phyloP scores from a whole-genome alignment of 805 yeast genomes.

The Vanderwaltozyma polyspora region DNA sequence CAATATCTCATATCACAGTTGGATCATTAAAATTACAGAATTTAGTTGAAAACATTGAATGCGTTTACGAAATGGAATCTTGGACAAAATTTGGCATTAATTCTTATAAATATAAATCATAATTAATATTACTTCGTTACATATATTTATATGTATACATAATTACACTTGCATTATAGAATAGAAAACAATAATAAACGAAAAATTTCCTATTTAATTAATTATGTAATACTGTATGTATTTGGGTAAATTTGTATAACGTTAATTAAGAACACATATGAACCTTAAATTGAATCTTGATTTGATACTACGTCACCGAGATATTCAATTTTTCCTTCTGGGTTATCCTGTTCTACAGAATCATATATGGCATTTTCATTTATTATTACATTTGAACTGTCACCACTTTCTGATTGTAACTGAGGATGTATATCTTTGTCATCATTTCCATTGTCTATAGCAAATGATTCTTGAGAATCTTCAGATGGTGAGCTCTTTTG shows the following conservation, averaged over 20 bases:
- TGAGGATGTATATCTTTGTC: too few relatives aligned
- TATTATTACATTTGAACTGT: too few relatives aligned
- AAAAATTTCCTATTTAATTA: too few relatives aligned
- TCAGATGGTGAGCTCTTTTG: not conserved
- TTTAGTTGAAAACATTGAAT: slow-evolving; percentile 16
- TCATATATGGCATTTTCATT: not conserved
- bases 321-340: not conserved
- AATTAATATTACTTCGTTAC: not conserved
- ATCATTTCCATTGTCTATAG: too few relatives aligned
- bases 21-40: slow-evolving; percentile 13
- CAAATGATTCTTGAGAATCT: too few relatives aligned
- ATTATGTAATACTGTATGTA: too few relatives aligned
- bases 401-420: too few relatives aligned
- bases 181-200: too few relatives aligned
- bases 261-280: too few relatives aligned
- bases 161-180: too few relatives aligned
- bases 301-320: not conserved
- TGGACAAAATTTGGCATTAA: slow-evolving; percentile 25
- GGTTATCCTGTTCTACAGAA: not conserved
- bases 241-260: too few relatives aligned
- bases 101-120: slow-evolving; percentile 13
- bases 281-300: not conserved
- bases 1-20: slow-evolving; percentile 21
- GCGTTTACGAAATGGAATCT: slow-evolving; percentile 19
- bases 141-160: not conserved